These are phyloP conservation scores for Bryoglossum gracile DNA, from an alignment of 495 filamentous ascomycete genomes.

Conservation along the genomic window DNA sequence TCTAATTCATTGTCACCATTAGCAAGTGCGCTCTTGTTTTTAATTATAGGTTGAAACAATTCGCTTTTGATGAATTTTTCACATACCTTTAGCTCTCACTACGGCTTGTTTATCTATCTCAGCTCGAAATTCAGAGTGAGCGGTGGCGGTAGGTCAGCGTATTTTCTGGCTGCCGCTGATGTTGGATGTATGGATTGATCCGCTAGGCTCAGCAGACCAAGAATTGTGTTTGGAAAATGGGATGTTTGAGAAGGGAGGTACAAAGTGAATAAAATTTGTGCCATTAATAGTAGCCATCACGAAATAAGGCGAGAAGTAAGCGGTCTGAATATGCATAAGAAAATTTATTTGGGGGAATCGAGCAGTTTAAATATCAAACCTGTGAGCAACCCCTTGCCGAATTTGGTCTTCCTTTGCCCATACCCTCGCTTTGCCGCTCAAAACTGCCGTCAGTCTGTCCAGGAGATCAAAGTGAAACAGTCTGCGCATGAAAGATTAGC, in stretches of 20 bases:
- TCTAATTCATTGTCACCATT: conserved; percentile 12
- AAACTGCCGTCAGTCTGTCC: no score
- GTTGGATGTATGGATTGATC: conserved; percentile 9
- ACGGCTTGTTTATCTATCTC: conserved; percentile 5
- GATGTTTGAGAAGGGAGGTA: conserved; percentile 8
- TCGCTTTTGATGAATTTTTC: conserved; percentile 7
- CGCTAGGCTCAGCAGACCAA: conserved; percentile 9
- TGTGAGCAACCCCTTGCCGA: no score
- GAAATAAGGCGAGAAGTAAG: no score
- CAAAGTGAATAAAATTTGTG: conserved; percentile 11
- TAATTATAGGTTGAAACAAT: conserved; percentile 5
- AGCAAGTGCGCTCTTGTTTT: conserved; percentile 5
- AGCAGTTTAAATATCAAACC: no score
- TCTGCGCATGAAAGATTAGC: no score
- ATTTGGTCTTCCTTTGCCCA: no score
- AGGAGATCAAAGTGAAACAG: no score
- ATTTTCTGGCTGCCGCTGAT: conserved; percentile 12
- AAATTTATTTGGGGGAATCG: no score
- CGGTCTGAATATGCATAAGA: no score
- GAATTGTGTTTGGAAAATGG: conserved; percentile 6
- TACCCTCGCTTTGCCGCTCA: no score
- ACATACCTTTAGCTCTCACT: conserved; percentile 11
- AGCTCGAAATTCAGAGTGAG: conserved; percentile 4
- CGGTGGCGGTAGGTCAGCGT: conserved; percentile 7
- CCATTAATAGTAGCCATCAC: conserved; percentile 10